phyloP scores from a whole-genome alignment of 2,329 filamentous ascomycete species.

The Pleomassaria siparia region DNA sequence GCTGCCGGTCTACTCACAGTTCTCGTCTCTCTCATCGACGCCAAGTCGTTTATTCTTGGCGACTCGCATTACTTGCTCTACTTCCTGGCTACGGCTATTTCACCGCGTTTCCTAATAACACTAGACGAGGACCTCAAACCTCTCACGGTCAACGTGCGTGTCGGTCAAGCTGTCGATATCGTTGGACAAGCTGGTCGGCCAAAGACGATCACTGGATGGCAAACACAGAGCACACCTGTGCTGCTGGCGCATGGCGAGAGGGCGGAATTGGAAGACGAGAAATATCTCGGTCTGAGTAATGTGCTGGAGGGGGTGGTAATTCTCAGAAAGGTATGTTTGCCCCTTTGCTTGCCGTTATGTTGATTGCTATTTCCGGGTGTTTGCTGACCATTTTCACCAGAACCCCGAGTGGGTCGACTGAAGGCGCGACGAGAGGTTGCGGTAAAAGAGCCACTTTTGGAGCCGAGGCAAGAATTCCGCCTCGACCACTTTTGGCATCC shows the following conservation, averaged over 20 bases:
- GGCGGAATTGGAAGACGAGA: constrained; percentile 94
- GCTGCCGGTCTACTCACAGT: constrained; percentile 88
- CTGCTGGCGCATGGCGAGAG: constrained; percentile 92
- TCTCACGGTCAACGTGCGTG: constrained; percentile 90
- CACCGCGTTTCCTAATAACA: constrained; percentile 93
- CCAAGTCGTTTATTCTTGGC: constrained; percentile 77
- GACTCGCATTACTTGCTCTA: constrained; percentile 92
- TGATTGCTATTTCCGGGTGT: constrained; percentile 16
- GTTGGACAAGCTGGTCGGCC: constrained; percentile 95
- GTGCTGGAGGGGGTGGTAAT: constrained; percentile 95
- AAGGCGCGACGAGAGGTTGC: constrained; percentile 10
- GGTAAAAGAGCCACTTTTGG: constrained; percentile 2
- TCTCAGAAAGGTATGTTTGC: constrained; percentile 78
- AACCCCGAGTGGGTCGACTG: constrained; percentile 51
- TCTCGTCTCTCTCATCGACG: constrained; percentile 90
- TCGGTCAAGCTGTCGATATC: constrained; percentile 97
- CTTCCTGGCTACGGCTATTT: constrained; percentile 95
- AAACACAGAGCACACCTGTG: constrained; percentile 98
- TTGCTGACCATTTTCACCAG: constrained; percentile 20
- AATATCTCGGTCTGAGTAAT: constrained; percentile 90
- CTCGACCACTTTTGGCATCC: constrained; percentile 20
- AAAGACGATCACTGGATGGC: constrained; percentile 99
- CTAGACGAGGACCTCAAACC: constrained; percentile 94
- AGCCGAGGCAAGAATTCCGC: neutral
- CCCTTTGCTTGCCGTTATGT: neutral